These are phyloP conservation scores for Kurtzmaniella fragi DNA, from an alignment of 805 yeast genomes.

Conservation along the genomic window DNA sequence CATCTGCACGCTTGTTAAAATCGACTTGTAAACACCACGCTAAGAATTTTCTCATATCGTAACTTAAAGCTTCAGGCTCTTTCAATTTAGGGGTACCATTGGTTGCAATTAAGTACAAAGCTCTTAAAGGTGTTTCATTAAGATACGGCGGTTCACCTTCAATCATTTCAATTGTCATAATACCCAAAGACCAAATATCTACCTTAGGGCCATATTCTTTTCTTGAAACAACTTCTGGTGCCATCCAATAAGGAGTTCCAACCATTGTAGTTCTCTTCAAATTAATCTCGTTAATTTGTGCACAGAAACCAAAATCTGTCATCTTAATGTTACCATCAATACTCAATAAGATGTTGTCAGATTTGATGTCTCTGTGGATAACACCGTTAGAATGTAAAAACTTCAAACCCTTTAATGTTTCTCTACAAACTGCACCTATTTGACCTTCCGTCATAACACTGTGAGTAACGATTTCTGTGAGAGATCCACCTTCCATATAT, in stretches of 20 bases:
- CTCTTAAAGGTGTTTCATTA: slow-evolving; percentile 92
- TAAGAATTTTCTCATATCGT: slow-evolving; percentile 62
- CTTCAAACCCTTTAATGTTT: slow-evolving; percentile 85
- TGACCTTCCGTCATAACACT: slow-evolving; percentile 82
- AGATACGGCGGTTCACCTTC: slow-evolving; percentile 98
- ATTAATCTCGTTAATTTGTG: slow-evolving; percentile 64
- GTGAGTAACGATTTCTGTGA: slow-evolving; percentile 92
- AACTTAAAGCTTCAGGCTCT: slow-evolving; percentile 76
- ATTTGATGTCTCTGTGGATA: slow-evolving; percentile 61
- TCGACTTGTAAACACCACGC: slow-evolving; percentile 78
- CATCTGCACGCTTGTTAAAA: slow-evolving; percentile 74
- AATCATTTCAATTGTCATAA: slow-evolving; percentile 97
- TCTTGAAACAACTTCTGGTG: slow-evolving; percentile 94
- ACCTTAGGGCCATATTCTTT: slow-evolving; percentile 96
- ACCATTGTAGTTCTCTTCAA: slow-evolving; percentile 82
- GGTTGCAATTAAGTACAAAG: slow-evolving; percentile 89
- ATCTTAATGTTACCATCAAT: slow-evolving; percentile 41
- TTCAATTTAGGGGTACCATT: slow-evolving; percentile 94
- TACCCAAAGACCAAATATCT: slow-evolving; percentile 97
- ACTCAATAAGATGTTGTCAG: slow-evolving; percentile 42
- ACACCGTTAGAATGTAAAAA: slow-evolving; percentile 89
- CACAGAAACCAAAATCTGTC: slow-evolving; percentile 52
- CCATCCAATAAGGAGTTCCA: slow-evolving; percentile 93
- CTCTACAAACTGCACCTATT: slow-evolving; percentile 86
- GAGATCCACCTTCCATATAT: slow-evolving; percentile 97